Percentiles rank a stretch among this genome's conserved stretches.
Conservation (phyloP, 352 stramenopile species). For the Phytopythium delawarense region DNA sequence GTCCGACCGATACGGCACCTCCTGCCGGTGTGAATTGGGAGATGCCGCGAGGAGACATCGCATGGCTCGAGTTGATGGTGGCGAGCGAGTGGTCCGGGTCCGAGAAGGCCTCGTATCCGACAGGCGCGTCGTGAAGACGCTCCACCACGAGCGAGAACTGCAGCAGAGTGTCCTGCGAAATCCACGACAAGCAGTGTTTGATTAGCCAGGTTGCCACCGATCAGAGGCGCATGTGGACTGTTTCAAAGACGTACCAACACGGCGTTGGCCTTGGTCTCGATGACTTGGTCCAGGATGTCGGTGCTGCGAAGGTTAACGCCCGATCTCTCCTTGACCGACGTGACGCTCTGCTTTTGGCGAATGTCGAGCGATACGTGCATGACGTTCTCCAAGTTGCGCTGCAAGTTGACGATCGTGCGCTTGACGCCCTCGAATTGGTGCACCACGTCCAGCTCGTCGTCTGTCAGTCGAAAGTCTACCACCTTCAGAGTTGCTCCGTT, state of each 20-base stretch:
- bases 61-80: constrained; percentile 9
- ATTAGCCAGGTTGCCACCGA: not conserved
- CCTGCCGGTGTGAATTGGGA: constrained; percentile 1
- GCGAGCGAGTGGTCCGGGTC: constrained; percentile 13
- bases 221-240: not conserved
- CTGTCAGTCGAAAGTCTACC: constrained; percentile 31
- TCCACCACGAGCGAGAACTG: constrained; percentile 58
- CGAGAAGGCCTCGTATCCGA: constrained; percentile 38
- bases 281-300: constrained; percentile 32
- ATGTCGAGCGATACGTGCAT: constrained; percentile 24
- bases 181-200: not conserved
- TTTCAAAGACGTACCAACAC: constrained; percentile 34
- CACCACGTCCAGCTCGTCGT: constrained; percentile 37
- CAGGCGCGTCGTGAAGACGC: constrained; percentile 43
- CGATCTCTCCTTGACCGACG: constrained; percentile 2
- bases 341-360: constrained; percentile 11
- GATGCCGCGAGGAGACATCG: constrained; percentile 6
- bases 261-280: constrained; percentile 48
- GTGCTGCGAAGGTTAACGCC: constrained; percentile 16
- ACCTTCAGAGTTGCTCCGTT: not conserved
- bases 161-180: constrained; percentile 43
- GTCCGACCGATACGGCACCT: not conserved
- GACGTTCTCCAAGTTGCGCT: constrained; percentile 44
- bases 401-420: constrained; percentile 45
- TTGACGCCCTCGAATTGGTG: constrained; percentile 49